Evolutionary conservation across 257 asterid species (phyloP), one percentile per base, ranked within the genome.

Genomic region (Rhazya stricta): DNA sequence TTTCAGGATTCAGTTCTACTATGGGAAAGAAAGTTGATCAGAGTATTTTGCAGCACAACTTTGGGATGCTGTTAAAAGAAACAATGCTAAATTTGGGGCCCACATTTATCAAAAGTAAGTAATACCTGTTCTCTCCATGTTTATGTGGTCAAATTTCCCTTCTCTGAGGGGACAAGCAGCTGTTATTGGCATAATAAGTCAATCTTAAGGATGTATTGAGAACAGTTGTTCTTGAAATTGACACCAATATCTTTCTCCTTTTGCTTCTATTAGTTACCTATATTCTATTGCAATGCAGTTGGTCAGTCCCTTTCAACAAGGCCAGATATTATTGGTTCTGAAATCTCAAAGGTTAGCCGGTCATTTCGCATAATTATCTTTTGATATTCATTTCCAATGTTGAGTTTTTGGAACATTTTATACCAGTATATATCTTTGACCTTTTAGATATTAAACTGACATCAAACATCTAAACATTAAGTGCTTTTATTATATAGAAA

Each of bases 291-390:
- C 69, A 82, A 68, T 81, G 85, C 92, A 94, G 99, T 89, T 84
- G 99, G 99, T 74, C 99, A 94, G 85, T 92, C 99, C 76, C 94
- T 94, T 54, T 89, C 99, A 53, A 94, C 99, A 37, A 89, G 99
- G 86, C 99, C 97, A 48, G 97, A 94, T 85, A 79, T 92, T 65
- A 88, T 92, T 76, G 97, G 99, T 76, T 63, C 87, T 75, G 97
- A 92, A 77, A 83, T 89, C 76, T 88, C 97, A 30, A 88, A 87
- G 97, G 99, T 94, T 71, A 74, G 86, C 78, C 62, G 42, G 61
- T 18, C 57, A 45, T 65, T 78, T 42, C 41, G 8, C 58, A 42
- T 50, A 54, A 15, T 78, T n/a, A 51, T 61, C 75, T 30, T 72
- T 70, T 66, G 46, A 66, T 32, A 37, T 66, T 37, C 32, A 36